phyloP scores from a whole-genome alignment of 192 early-diverging fungal genomes.

The Phycomyces nitens region DNA sequence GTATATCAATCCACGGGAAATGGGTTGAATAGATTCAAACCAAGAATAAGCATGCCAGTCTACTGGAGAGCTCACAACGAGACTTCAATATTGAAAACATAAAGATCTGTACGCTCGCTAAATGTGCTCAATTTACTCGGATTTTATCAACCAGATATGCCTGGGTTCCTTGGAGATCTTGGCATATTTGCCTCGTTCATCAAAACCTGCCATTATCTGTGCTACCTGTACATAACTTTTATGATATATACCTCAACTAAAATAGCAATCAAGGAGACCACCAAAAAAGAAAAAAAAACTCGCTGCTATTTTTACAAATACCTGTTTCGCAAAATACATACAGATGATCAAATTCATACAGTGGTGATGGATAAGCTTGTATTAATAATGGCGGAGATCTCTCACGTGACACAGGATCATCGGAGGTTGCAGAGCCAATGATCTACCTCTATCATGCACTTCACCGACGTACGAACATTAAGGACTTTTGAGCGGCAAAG shows the following conservation, averaged over 20 bases:
- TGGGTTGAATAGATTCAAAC: slow-evolving; percentile 8
- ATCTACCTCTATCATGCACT: slow-evolving; percentile 8
- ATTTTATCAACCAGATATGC: slow-evolving; percentile 6
- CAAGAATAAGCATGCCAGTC: slow-evolving; percentile 19
- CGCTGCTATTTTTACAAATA: slow-evolving; percentile 25
- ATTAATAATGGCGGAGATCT: background rate
- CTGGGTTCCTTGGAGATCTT: slow-evolving; percentile 20
- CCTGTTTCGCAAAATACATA: slow-evolving; percentile 16
- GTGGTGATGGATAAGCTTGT: slow-evolving; percentile 7
- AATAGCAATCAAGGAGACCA: background rate
- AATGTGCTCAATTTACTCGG: slow-evolving; percentile 20
- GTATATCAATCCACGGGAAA: slow-evolving; percentile 15
- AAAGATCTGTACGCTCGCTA: slow-evolving; percentile 12
- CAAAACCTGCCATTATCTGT: slow-evolving; percentile 11
- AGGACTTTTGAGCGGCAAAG: slow-evolving; percentile 2
- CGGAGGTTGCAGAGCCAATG: background rate
- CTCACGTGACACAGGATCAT: background rate
- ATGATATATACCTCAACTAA: slow-evolving; percentile 12
- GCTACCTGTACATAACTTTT: slow-evolving; percentile 17
- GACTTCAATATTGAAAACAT: background rate
- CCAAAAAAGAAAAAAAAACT: too few relatives aligned
- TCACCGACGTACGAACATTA: slow-evolving; percentile 3
- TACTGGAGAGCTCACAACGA: slow-evolving; percentile 11
- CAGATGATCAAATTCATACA: slow-evolving; percentile 1
- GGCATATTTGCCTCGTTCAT: background rate